phyloP scores from a whole-genome alignment of 441 rosid species.

The Croton laevigatus region DNA sequence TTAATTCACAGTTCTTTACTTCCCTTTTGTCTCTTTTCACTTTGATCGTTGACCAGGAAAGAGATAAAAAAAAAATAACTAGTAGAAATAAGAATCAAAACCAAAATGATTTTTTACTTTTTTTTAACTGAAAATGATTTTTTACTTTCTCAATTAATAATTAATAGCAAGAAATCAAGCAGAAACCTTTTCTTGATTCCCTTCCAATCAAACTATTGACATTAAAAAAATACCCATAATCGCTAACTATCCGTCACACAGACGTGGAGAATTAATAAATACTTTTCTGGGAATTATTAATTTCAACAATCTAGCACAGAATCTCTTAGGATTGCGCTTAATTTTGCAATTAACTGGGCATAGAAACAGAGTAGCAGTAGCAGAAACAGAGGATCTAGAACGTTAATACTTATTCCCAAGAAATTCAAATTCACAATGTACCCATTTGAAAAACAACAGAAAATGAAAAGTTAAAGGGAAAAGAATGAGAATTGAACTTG shows the following conservation, averaged over 20 bases:
- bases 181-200: not conserved
- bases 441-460: not conserved
- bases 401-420: slow-evolving; percentile 6
- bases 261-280: not conserved
- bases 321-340: not conserved
- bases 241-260: not conserved
- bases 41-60: slow-evolving; percentile 4
- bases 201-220: not conserved
- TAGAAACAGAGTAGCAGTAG: not conserved
- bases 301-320: not conserved
- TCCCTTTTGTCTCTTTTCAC: not conserved
- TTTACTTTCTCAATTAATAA: not conserved
- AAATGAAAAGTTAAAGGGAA: not conserved
- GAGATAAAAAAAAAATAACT: not conserved
- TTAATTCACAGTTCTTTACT: not conserved
- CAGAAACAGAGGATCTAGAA: slow-evolving; percentile 13
- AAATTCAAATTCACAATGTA: not conserved
- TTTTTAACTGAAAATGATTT: not conserved
- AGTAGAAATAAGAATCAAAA: not conserved
- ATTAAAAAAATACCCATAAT: not conserved
- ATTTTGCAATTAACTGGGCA: not conserved
- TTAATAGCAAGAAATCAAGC: not conserved
- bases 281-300: not conserved
- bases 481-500: not conserved
- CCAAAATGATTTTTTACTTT: slow-evolving; percentile 1